Evolutionary conservation across 306 rosid genomes (phyloP).

Genomic region (Rubus parviflorus): DNA sequence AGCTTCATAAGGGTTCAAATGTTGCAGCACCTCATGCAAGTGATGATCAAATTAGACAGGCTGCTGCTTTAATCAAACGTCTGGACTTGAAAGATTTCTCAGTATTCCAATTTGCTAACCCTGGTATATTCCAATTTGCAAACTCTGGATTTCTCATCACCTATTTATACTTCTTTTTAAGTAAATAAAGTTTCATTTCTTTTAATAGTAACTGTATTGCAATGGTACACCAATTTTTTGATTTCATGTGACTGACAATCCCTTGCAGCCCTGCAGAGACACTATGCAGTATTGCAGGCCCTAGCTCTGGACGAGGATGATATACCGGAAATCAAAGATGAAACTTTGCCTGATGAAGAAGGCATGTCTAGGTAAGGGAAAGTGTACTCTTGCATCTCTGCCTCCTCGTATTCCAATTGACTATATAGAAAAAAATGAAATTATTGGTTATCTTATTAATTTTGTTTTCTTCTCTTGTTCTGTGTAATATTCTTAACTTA

Average conservation of each 20-base stretch:
- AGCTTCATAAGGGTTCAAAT: constrained; percentile 55
- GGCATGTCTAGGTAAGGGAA: constrained; percentile 73
- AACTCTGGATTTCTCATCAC: not conserved
- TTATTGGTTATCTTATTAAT: not conserved
- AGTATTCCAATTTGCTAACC: constrained; percentile 78
- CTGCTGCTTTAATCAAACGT: constrained; percentile 73
- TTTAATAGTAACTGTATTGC: not conserved
- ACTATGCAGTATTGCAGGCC: constrained; percentile 84
- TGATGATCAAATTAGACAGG: constrained; percentile 72
- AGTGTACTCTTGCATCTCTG: not conserved
- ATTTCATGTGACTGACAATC: constrained; percentile 1
- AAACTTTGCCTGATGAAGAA: constrained; percentile 87
- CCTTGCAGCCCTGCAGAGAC: constrained; percentile 90
- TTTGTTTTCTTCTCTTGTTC: not conserved
- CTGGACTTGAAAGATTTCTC: constrained; percentile 78
- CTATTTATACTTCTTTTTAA: not conserved
- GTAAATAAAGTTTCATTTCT: not conserved
- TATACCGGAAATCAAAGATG: constrained; percentile 78
- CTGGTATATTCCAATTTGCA: constrained; percentile 51
- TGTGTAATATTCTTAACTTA: not conserved
- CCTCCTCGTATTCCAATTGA: constrained; percentile 2
- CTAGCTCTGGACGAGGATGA: constrained; percentile 87
- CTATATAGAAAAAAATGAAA: not conserved
- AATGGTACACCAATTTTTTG: not conserved
- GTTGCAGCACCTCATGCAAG: constrained; percentile 50